These are phyloP conservation scores for Boletus bicolor DNA, from an alignment of 768 basidiomycete species.

Conservation along the genomic window DNA sequence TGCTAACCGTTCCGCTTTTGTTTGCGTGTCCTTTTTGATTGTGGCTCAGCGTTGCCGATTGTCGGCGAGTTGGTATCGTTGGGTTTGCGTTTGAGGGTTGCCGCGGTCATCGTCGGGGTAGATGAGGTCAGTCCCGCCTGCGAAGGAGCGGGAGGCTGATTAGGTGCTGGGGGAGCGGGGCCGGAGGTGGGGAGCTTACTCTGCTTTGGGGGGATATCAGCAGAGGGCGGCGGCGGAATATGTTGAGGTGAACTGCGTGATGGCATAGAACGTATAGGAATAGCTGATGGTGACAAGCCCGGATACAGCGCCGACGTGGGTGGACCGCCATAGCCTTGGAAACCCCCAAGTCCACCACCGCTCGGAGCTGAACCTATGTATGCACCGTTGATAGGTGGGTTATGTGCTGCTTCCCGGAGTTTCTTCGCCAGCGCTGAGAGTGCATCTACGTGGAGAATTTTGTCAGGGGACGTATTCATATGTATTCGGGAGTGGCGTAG, in stretches of 20 bases:
- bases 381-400: conserved; percentile 12
- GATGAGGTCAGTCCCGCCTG: conserved; percentile 41
- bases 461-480: conserved; percentile 23
- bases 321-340: conserved; percentile 25
- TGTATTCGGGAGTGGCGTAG: conserved; percentile 31
- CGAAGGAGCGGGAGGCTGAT: conserved; percentile 39
- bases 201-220: conserved; percentile 59
- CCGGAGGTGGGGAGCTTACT: conserved; percentile 53
- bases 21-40: conserved; percentile 55
- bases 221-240: conserved; percentile 40
- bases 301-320: conserved; percentile 46
- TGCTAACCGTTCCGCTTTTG: conserved; percentile 48
- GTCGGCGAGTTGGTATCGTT: conserved; percentile 50
- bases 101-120: conserved; percentile 47
- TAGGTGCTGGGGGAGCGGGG: conserved; percentile 38
- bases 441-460: conserved; percentile 39
- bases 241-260: conserved; percentile 51
- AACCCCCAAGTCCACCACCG: conserved; percentile 22
- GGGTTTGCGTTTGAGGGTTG: conserved; percentile 56
- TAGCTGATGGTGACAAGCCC: conserved; percentile 36
- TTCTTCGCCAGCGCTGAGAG: conserved; percentile 38
- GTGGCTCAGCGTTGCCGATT: conserved; percentile 44
- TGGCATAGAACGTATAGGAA: conserved; percentile 43
- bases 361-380: conserved; percentile 18
- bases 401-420: conserved; percentile 33